Conservation (phyloP, 2,329 filamentous ascomycete species). For the Sporothrix pseudoabietina region DNA sequence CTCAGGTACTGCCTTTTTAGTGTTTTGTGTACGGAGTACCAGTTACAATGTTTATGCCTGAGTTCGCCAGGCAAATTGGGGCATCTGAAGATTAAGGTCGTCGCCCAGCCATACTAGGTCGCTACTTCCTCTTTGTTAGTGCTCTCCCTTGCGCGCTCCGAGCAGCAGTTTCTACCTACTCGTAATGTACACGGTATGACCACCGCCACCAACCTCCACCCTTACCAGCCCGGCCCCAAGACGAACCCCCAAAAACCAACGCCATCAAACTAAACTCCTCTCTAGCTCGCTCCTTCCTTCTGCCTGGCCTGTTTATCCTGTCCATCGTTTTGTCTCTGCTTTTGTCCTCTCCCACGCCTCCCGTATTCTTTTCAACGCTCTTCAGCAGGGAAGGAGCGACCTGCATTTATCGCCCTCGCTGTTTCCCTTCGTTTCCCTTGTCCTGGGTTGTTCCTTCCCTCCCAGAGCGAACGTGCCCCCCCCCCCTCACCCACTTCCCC, state of each 20-base stretch:
- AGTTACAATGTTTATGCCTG: background rate
- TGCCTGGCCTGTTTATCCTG: conserved; percentile 21
- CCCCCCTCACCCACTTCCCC: conserved; percentile 30
- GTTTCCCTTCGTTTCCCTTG: conserved; percentile 30
- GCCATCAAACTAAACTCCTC: conserved; percentile 21
- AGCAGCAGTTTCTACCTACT: conserved; percentile 7
- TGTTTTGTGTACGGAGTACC: background rate
- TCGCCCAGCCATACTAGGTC: background rate
- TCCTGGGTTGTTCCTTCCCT: conserved; percentile 29
- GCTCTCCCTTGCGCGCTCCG: conserved; percentile 28
- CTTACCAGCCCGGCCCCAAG: conserved; percentile 27
- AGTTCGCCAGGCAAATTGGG: background rate
- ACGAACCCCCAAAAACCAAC: conserved; percentile 24
- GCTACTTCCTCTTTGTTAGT: conserved; percentile 32
- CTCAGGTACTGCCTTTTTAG: background rate
- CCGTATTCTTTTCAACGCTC: conserved; percentile 33
- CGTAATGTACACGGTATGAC: conserved; percentile 15
- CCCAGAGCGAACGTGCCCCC: conserved; percentile 21
- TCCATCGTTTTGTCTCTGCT: conserved; percentile 15
- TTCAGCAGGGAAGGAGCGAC: conserved; percentile 30
- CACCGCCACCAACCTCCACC: conserved; percentile 35
- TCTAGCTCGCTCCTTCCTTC: conserved; percentile 31
- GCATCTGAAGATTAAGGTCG: background rate
- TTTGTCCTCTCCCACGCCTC: conserved; percentile 18
- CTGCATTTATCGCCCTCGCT: conserved; percentile 26